These are phyloP conservation scores for Scytalidium lignicola DNA, from an alignment of 2,329 filamentous ascomycete species.

Conservation along the genomic window DNA sequence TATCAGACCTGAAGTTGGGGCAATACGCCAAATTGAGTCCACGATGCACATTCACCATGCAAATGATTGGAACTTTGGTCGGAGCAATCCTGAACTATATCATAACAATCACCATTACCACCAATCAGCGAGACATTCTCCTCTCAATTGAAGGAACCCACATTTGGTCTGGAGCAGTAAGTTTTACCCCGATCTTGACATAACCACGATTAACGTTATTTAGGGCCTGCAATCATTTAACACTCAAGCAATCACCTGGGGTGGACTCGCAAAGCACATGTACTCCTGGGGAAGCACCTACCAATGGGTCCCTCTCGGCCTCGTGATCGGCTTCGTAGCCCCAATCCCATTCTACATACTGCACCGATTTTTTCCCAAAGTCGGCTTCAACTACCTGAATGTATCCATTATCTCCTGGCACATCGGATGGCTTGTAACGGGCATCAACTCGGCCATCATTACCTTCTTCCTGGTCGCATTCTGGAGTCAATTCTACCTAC, in stretches of 20 bases:
- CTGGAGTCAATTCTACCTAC: conserved; percentile 64
- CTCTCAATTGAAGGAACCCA: conserved; percentile 58
- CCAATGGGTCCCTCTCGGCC: conserved; percentile 62
- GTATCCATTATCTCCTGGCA: conserved; percentile 64
- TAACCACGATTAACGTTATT: conserved; percentile 41
- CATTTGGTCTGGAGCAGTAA: conserved; percentile 48
- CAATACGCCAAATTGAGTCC: conserved; percentile 53
- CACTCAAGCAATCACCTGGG: conserved; percentile 67
- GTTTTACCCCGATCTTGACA: conserved; percentile 22
- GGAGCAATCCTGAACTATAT: conserved; percentile 47
- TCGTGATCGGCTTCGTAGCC: conserved; percentile 60
- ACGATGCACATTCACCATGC: conserved; percentile 60
- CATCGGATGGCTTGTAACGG: conserved; percentile 57
- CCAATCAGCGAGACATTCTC: conserved; percentile 59
- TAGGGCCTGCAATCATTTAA: conserved; percentile 51
- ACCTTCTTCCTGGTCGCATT: conserved; percentile 64
- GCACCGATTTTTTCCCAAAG: conserved; percentile 54
- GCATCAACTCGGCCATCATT: conserved; percentile 65
- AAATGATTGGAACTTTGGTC: conserved; percentile 36
- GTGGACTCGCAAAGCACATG: conserved; percentile 66
- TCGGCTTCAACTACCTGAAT: conserved; percentile 60
- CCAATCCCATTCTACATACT: conserved; percentile 54
- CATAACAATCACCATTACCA: conserved; percentile 59
- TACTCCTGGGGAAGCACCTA: conserved; percentile 61
- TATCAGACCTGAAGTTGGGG: conserved; percentile 43